phyloP scores from a whole-genome alignment of 305 asterid species.

The Caryopteris hybrid region DNA sequence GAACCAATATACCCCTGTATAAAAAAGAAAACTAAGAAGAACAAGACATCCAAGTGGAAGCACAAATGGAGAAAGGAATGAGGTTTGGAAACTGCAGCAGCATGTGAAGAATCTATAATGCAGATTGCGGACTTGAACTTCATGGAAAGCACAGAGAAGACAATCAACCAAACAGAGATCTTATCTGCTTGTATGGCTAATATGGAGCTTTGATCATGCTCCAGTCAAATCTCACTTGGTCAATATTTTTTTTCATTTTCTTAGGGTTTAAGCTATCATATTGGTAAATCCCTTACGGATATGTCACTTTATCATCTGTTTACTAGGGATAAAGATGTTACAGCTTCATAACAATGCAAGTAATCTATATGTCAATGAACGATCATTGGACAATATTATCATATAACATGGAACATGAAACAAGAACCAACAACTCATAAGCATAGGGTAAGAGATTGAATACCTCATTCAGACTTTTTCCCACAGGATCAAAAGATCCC shows the following conservation, averaged over 20 bases:
- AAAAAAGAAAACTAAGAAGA: neutral
- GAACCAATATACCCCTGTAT: neutral
- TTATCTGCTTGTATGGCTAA: neutral
- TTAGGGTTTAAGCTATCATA: neutral
- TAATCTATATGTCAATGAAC: neutral
- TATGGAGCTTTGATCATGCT: neutral
- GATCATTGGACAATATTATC: neutral
- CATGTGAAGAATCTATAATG: neutral
- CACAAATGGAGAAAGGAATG: neutral
- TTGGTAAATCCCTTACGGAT: neutral
- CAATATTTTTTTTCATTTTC: neutral
- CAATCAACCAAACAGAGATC: neutral
- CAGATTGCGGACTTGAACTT: neutral
- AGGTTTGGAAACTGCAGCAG: neutral
- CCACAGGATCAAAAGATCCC: constrained; percentile 32
- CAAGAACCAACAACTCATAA: neutral
- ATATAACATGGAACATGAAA: neutral
- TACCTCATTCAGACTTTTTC: constrained; percentile 37
- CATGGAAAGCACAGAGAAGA: neutral
- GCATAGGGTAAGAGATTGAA: neutral
- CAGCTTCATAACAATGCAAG: neutral
- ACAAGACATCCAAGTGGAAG: neutral
- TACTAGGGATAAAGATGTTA: no score
- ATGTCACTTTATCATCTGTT: no score
- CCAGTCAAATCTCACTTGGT: neutral